phyloP scores from a whole-genome alignment of 75 land plant genomes.

The Adiantum capillusveneris region DNA sequence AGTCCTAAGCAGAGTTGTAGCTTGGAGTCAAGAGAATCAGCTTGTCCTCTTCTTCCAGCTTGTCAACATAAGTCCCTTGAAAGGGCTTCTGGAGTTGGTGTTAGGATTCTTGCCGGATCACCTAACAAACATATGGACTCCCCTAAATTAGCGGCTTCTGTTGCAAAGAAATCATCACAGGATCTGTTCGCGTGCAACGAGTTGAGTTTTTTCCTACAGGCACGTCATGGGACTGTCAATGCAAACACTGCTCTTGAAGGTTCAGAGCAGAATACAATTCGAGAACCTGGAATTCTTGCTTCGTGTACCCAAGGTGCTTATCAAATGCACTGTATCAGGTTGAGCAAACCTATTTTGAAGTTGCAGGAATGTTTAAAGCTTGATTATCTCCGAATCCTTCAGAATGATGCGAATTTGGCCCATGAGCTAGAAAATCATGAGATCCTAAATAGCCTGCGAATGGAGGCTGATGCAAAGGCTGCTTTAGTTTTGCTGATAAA shows the following conservation, averaged over 20 bases:
- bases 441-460: neutral
- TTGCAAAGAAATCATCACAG: neutral
- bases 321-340: neutral
- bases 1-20: constrained; percentile 3
- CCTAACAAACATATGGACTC: neutral
- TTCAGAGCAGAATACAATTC: neutral
- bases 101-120: neutral
- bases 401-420: neutral
- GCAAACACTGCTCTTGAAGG: neutral
- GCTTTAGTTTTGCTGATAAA: neutral
- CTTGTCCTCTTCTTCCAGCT: neutral
- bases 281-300: neutral
- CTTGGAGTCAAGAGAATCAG: constrained; percentile 1
- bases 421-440: neutral
- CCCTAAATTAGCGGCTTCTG: neutral
- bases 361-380: neutral
- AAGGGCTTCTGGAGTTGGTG: neutral
- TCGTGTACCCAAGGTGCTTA: neutral
- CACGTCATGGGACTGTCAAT: neutral
- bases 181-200: constrained; percentile 3
- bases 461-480: constrained; percentile 1
- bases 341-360: neutral
- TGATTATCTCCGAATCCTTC: neutral
- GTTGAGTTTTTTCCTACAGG: constrained; percentile 3
- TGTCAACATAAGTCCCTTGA: neutral